Base-by-base conservation (phyloP, 352 stramenopile genomes). In the Phytophthora vignae region DNA sequence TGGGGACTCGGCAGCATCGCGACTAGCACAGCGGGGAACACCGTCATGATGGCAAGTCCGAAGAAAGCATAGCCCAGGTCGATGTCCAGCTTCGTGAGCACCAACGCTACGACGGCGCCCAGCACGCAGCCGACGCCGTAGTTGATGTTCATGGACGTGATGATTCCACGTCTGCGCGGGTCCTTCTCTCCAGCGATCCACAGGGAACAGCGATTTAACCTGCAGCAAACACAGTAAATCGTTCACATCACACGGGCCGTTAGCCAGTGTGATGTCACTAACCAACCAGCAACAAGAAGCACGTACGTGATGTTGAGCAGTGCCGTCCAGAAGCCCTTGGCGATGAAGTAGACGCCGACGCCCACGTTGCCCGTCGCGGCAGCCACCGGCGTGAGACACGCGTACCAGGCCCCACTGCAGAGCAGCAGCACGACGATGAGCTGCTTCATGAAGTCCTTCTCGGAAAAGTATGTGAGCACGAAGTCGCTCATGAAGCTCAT, bases 401-500 rank as follows among this genome's bases (percentile, higher is more conserved):
- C 83, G 71, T 91, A 94, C 87, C 87, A 94, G 14, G 66, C 76
- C 27, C 81, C 79, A 60, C 82, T 89, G 62, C 74, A 83, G 55
- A 90, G 52, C 42, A 94, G 60, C 57, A 92, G 61, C 29, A 76
- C 77, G 42, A 90, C 74, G 36, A 88, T 85, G 42, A 94, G 56
- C 64, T 91, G 85, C 80, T 92, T 94, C 71, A 94, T 83, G 2
- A 90, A 75, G 21, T 88, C 71, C 69, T 80, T 89, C 72, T 94
- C 82, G 52, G 85, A 88, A 38, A 81, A 77, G 15, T 83, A 85
- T 29, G 79, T 90, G 22, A 94, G 79, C 69, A 92, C 77, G 57
- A 94, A 77, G 64, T 94, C 87, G 54, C 87, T 92, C 80, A 94
- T 88, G 60, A 92, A 92, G 63, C 79, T 90, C 84, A 90, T 90